These are phyloP conservation scores for Ganoderma meredithae DNA, from an alignment of 1,284 basidiomycete species.

Conservation along the genomic window DNA sequence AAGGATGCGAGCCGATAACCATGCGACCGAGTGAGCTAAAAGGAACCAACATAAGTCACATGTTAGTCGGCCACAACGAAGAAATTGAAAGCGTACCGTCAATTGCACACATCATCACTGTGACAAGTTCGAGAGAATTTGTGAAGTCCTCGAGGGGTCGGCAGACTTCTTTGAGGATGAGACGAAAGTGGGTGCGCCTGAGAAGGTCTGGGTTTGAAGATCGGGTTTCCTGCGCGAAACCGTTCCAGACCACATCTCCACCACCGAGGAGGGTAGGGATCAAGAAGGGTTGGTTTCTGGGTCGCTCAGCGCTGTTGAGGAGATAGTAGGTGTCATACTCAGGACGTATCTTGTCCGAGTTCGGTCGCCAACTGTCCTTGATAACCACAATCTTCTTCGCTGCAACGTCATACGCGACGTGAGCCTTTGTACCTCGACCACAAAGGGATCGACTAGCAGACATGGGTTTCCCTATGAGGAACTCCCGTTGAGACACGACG, in stretches of 20 bases:
- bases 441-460: neutral
- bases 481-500: neutral
- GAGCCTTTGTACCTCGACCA: neutral
- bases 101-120: neutral
- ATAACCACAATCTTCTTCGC: neutral
- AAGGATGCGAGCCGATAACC: no score
- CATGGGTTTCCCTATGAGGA: constrained; percentile 4
- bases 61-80: no score
- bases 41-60: no score
- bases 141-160: constrained; percentile 3
- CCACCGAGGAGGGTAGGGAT: neutral
- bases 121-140: neutral
- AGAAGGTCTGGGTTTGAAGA: no score
- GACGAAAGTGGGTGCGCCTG: no score
- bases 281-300: neutral
- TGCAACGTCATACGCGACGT: constrained; percentile 6
- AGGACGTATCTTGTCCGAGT: neutral
- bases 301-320: neutral
- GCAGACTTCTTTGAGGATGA: constrained; percentile 2
- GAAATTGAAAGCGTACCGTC: no score
- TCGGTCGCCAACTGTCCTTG: constrained; percentile 12
- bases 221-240: neutral
- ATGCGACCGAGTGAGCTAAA: no score
- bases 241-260: neutral
- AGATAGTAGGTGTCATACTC: constrained; percentile 7